Evolutionary conservation across 2,329 filamentous ascomycete species (phyloP).

Genomic region (Thelonectria olida): DNA sequence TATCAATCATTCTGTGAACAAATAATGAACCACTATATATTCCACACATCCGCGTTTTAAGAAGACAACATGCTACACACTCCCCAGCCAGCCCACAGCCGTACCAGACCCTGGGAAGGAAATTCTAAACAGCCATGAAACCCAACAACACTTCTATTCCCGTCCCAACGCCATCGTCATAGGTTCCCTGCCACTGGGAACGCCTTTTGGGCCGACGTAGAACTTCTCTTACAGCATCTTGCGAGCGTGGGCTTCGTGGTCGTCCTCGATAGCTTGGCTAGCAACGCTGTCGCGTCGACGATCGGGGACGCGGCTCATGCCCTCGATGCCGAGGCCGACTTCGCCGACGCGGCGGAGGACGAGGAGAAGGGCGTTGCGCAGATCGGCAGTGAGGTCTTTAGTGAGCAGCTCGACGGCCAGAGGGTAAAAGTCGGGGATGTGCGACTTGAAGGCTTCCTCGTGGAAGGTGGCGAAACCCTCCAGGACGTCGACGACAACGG

Average conservation of each 20-base stretch:
- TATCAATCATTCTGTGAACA: neutral
- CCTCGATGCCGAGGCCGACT: conserved; percentile 68
- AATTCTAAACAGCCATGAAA: conserved; percentile 37
- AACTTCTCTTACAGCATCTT: conserved; percentile 44
- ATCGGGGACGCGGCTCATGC: conserved; percentile 50
- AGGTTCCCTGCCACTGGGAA: conserved; percentile 10
- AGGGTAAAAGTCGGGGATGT: conserved; percentile 87
- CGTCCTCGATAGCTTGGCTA: conserved; percentile 45
- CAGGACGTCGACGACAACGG: conserved; percentile 95
- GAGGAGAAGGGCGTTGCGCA: conserved; percentile 79
- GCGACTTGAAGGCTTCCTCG: conserved; percentile 78
- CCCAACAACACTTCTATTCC: conserved; percentile 43
- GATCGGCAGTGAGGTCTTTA: conserved; percentile 82
- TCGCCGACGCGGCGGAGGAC: conserved; percentile 87
- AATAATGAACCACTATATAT: conserved; percentile 28
- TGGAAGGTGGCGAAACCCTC: conserved; percentile 92
- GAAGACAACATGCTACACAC: conserved; percentile 34
- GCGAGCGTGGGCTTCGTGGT: conserved; percentile 46
- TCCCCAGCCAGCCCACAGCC: conserved; percentile 24
- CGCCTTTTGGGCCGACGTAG: neutral
- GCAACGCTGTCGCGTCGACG: conserved; percentile 53
- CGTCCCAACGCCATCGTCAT: conserved; percentile 35
- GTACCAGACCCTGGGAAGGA: conserved; percentile 15
- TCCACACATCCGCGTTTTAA: conserved; percentile 30
- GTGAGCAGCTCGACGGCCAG: conserved; percentile 83